These are phyloP conservation scores for Nemania diffusa DNA, from an alignment of 2,329 filamentous ascomycete species.

Conservation along the genomic window DNA sequence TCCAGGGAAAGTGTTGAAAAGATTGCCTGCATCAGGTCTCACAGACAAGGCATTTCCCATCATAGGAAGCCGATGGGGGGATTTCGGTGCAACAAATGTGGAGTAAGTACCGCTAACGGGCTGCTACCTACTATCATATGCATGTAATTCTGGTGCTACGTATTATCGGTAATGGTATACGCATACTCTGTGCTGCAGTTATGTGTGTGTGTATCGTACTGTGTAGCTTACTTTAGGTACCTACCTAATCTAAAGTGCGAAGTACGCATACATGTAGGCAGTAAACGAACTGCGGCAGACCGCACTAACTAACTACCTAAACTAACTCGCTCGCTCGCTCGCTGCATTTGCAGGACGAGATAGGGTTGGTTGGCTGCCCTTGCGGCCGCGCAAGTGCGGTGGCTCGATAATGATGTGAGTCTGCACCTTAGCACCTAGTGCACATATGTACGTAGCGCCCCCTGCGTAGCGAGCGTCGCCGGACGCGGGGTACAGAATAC, in stretches of 20 bases:
- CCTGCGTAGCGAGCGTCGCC: background rate
- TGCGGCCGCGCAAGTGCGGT: slow-evolving; percentile 8
- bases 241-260: no score
- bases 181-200: no score
- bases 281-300: slow-evolving; percentile 18
- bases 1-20: background rate
- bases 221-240: no score
- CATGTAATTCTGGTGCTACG: no score
- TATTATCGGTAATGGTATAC: no score
- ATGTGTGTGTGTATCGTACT: no score
- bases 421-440: background rate
- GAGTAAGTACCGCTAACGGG: background rate
- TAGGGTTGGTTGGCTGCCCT: background rate
- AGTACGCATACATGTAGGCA: no score
- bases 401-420: slow-evolving; percentile 11
- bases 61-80: slow-evolving; percentile 23
- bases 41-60: slow-evolving; percentile 23
- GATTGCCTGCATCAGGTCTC: background rate
- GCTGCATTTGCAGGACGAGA: background rate
- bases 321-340: no score
- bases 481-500: slow-evolving; percentile 26
- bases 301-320: no score
- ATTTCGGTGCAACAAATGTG: slow-evolving; percentile 10
- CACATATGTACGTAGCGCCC: background rate
- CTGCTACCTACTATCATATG: no score